Base-by-base conservation (phyloP, 116 monocot species). In the Trichopus zeylanicus region DNA sequence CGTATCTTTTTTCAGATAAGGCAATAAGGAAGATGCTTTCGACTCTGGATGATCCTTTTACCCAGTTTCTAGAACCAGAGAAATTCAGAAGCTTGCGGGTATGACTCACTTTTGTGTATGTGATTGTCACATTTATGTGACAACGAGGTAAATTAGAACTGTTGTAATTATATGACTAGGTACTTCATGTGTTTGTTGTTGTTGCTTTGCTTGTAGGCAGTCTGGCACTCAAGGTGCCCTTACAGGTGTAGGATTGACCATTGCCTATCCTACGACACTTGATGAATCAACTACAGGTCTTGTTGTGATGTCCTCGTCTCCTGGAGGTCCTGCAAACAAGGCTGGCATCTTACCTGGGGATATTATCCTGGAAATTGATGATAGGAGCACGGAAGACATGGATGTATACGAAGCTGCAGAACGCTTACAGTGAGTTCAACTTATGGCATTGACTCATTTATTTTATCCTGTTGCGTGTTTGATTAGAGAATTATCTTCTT, bases 381-480 rank as follows among this genome's bases (percentile, higher is more conserved):
- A 77, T 57, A 53, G 6, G 64, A 76, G 66, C 67, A 91, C 98
- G 27, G 75, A 80, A 62, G 80, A 85, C 51, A 98, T 98, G 98
- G 98, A 91, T 71, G 85, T 98, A 57, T 98, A 91, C 80, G 98
- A 98, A 62, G 98, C 92, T 4, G 92, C 98, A 34, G 92, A 91
- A 20, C 78, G 64, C 16, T 72, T 98, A 71, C 92, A 98, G 98
- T 98, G 73, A 87, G 11, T 59, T 67, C 35, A n/a, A 57, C 42
- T 15, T n/a, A n/a, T n/a, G n/a, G n/a, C n/a, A n/a, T n/a, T n/a
- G n/a, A n/a, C n/a, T n/a, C n/a, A n/a, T n/a, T n/a, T n/a, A n/a
- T n/a, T n/a, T n/a, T n/a, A n/a, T n/a, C n/a, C n/a, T n/a, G n/a
- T n/a, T n/a, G n/a, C n/a, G n/a, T n/a, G n/a, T n/a, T n/a, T n/a